phyloP scores from a whole-genome alignment of 116 monocot species.

The Posidonia oceanica region DNA sequence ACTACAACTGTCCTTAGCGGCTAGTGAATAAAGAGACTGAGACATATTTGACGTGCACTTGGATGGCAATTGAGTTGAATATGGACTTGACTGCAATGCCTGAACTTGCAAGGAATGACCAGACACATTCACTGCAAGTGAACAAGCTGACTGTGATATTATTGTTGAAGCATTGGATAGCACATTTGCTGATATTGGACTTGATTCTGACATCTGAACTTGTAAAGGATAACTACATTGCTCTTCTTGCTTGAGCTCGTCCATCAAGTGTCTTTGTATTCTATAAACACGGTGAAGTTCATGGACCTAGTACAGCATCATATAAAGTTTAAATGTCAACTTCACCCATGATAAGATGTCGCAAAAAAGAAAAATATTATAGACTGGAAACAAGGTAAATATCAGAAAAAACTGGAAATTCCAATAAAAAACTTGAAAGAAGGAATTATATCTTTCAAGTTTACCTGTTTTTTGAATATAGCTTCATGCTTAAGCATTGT shows the following conservation, averaged over 20 bases:
- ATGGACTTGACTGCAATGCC: constrained; percentile 24
- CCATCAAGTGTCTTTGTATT: constrained; percentile 72
- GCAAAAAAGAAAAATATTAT: no score
- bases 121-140: no score
- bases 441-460: not conserved
- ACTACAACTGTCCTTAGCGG: no score
- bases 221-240: constrained; percentile 10
- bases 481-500: constrained; percentile 78
- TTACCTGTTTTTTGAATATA: constrained; percentile 78
- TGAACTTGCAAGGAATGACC: constrained; percentile 7
- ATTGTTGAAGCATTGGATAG: not conserved
- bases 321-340: not conserved
- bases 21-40: not conserved
- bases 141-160: no score
- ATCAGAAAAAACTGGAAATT: not conserved
- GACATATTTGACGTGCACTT: constrained; percentile 12
- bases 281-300: constrained; percentile 86
- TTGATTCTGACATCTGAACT: constrained; percentile 15
- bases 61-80: constrained; percentile 25
- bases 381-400: no score
- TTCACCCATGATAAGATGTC: no score
- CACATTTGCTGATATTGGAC: constrained; percentile 26
- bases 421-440: no score
- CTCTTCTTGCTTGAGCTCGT: constrained; percentile 39
- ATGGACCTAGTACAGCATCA: constrained; percentile 34